Conservation (phyloP, 805 yeast genomes). For the Peterozyma toletana region DNA sequence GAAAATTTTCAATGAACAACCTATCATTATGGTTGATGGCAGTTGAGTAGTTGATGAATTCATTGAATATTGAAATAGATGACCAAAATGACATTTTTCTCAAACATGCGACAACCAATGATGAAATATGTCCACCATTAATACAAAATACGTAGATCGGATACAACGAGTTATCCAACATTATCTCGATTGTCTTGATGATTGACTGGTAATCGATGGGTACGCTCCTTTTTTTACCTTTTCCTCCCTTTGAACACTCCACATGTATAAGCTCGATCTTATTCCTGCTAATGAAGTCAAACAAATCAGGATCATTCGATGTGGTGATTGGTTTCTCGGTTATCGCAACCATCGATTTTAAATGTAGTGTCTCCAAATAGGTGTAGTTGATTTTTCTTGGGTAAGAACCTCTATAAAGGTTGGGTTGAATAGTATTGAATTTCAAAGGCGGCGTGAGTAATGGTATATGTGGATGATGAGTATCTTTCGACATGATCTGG, state of each 20-base stretch:
- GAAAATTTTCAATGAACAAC: slow-evolving; percentile 73
- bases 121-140: slow-evolving; percentile 85
- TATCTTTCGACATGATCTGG: too few relatives aligned
- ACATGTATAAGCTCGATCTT: slow-evolving; percentile 64
- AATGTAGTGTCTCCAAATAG: slow-evolving; percentile 55
- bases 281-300: slow-evolving; percentile 42
- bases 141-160: slow-evolving; percentile 83
- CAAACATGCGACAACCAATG: slow-evolving; percentile 78
- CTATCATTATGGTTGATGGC: slow-evolving; percentile 79
- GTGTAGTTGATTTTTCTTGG: slow-evolving; percentile 72
- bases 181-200: slow-evolving; percentile 47
- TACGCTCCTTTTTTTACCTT: slow-evolving; percentile 76
- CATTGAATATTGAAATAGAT: slow-evolving; percentile 78
- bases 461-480: background rate
- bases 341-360: slow-evolving; percentile 69
- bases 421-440: slow-evolving; percentile 63
- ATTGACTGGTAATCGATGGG: slow-evolving; percentile 68
- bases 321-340: slow-evolving; percentile 67
- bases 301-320: slow-evolving; percentile 43
- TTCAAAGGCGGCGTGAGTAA: slow-evolving; percentile 66
- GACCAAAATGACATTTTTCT: slow-evolving; percentile 86
- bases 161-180: slow-evolving; percentile 50
- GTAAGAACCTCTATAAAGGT: slow-evolving; percentile 76
- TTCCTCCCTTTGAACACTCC: slow-evolving; percentile 59
- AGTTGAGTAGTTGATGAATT: slow-evolving; percentile 70